These are phyloP conservation scores for Chaetomiaceae sp. DNA, from an alignment of 2,329 filamentous ascomycete genomes.

Conservation along the genomic window DNA sequence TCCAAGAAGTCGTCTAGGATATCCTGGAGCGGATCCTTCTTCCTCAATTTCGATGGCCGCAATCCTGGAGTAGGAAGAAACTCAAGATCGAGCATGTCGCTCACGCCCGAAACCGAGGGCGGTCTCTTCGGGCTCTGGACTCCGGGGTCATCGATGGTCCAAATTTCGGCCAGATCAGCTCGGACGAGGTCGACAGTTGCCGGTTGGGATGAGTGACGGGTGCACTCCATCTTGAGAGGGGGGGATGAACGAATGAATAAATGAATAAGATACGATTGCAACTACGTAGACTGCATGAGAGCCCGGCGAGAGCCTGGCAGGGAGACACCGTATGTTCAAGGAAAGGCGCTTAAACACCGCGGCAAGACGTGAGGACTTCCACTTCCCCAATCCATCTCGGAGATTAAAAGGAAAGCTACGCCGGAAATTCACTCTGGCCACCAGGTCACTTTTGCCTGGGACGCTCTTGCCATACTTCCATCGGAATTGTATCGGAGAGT, in stretches of 20 bases:
- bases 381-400: no score
- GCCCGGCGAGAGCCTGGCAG: no score
- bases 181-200: conserved; percentile 11
- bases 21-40: conserved; percentile 1
- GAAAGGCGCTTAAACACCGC: no score
- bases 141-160: conserved; percentile 1
- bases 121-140: not conserved
- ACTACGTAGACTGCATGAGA: not conserved
- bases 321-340: no score
- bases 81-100: conserved; percentile 15
- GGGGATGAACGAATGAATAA: not conserved
- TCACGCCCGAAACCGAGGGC: not conserved
- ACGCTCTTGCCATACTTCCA: no score
- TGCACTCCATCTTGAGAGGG: not conserved
- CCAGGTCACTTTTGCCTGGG: no score
- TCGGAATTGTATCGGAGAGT: no score
- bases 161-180: conserved; percentile 15
- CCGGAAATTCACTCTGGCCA: no score
- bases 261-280: no score
- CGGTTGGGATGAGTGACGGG: conserved; percentile 10
- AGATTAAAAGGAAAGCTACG: no score
- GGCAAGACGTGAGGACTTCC: no score
- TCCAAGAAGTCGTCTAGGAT: conserved; percentile 3
- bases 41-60: not conserved
- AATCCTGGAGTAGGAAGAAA: not conserved